Evolutionary conservation across 2,329 filamentous ascomycete genomes (phyloP).

Genomic region (Pseudonectria foliicola): DNA sequence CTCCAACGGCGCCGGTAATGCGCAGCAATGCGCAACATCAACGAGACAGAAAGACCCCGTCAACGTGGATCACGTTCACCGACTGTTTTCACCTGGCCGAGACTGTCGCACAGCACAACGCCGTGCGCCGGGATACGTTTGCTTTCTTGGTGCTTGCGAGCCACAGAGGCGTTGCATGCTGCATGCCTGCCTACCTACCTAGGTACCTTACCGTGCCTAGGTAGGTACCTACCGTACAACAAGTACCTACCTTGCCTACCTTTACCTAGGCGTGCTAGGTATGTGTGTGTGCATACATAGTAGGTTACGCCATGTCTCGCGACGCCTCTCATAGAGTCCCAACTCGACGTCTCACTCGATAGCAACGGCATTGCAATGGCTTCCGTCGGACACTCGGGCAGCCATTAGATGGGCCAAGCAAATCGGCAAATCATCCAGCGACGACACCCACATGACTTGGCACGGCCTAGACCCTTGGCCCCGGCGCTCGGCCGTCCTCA

Average conservation of each 20-base stretch:
- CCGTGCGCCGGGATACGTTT: slow-evolving; percentile 10
- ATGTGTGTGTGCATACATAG: too few relatives aligned
- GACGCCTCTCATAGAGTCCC: slow-evolving; percentile 12
- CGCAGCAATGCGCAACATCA: background rate
- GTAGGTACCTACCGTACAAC: too few relatives aligned
- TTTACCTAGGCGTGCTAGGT: too few relatives aligned
- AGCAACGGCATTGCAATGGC: too few relatives aligned
- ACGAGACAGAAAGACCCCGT: slow-evolving; percentile 6
- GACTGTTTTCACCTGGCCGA: slow-evolving; percentile 16
- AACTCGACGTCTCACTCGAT: slow-evolving; percentile 1
- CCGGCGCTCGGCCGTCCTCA: slow-evolving; percentile 1
- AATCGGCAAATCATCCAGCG: slow-evolving; percentile 1
- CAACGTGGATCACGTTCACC: slow-evolving; percentile 17
- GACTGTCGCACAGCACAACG: slow-evolving; percentile 7
- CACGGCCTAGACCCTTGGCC: slow-evolving; percentile 4
- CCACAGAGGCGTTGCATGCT: too few relatives aligned
- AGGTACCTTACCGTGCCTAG: too few relatives aligned
- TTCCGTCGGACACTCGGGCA: slow-evolving; percentile 5
- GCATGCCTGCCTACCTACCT: too few relatives aligned
- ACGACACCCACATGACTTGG: slow-evolving; percentile 12
- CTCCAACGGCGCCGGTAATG: too few relatives aligned
- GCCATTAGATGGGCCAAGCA: slow-evolving; percentile 6
- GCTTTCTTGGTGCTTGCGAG: too few relatives aligned
- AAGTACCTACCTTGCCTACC: too few relatives aligned
- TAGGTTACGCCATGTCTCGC: slow-evolving; percentile 14